Percentiles rank a stretch among this genome's conserved stretches.
phyloP scores from a whole-genome alignment of 2,329 filamentous ascomycete species.

The Harringtonia lauricola region DNA sequence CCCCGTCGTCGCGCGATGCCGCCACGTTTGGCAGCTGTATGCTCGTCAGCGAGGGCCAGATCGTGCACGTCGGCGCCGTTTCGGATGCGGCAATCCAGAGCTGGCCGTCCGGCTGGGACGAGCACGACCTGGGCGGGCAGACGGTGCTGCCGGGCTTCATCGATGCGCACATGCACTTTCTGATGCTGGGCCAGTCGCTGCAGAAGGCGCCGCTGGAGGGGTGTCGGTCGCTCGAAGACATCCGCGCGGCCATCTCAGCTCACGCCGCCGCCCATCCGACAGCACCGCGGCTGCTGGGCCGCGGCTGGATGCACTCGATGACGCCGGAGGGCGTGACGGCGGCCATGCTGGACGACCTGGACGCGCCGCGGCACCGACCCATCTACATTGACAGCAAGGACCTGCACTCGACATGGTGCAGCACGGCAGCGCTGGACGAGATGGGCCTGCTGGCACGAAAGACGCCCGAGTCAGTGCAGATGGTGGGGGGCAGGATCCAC shows the following conservation, averaged over 20 bases:
- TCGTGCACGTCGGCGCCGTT: slow-evolving; percentile 24
- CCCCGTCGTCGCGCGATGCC: slow-evolving; percentile 13
- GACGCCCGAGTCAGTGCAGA: slow-evolving; percentile 12
- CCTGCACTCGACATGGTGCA: slow-evolving; percentile 45
- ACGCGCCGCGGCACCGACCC: slow-evolving; percentile 26
- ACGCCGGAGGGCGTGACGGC: slow-evolving; percentile 36
- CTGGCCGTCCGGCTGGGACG: slow-evolving; percentile 6
- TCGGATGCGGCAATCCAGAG: slow-evolving; percentile 17
- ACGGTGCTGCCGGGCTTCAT: slow-evolving; percentile 43
- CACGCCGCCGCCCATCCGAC: slow-evolving; percentile 33
- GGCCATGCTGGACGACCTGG: slow-evolving; percentile 38
- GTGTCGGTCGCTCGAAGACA: slow-evolving; percentile 36
- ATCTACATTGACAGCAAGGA: slow-evolving; percentile 48
- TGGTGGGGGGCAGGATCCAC: slow-evolving; percentile 38
- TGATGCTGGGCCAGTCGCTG: slow-evolving; percentile 42
- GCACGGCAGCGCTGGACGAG: slow-evolving; percentile 37
- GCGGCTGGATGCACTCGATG: slow-evolving; percentile 46
- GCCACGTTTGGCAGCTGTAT: slow-evolving; percentile 25
- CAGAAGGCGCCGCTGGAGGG: slow-evolving; percentile 35
- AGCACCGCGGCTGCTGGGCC: slow-evolving; percentile 35
- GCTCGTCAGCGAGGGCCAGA: slow-evolving; percentile 22
- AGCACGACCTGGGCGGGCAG: slow-evolving; percentile 25
- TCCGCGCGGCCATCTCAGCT: slow-evolving; percentile 30
- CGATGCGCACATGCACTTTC: slow-evolving; percentile 46
- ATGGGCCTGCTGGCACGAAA: slow-evolving; percentile 29